phyloP scores from a whole-genome alignment of 2,329 filamentous ascomycete genomes.

The Colletotrichum chlorophyti region DNA sequence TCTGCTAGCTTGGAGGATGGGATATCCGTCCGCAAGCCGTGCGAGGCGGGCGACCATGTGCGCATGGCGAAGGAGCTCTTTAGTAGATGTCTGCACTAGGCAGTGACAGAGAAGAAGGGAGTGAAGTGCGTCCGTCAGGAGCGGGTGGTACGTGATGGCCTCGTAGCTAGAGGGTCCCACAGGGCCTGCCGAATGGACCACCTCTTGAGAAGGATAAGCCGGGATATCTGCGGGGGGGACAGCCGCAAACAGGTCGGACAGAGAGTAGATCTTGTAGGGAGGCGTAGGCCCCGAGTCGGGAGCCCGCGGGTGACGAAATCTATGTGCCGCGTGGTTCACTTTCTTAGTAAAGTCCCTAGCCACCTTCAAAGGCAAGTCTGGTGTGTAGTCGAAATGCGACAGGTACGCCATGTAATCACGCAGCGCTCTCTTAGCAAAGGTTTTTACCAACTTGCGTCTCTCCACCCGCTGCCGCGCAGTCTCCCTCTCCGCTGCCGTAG shows the following conservation, averaged over 20 bases:
- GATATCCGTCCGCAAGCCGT: constrained; percentile 79
- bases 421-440: constrained; percentile 77
- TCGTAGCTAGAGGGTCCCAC: constrained; percentile 53
- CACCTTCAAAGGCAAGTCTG: constrained; percentile 67
- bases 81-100: constrained; percentile 79
- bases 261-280: constrained; percentile 48
- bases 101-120: constrained; percentile 79
- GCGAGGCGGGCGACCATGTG: constrained; percentile 81
- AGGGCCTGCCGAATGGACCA: constrained; percentile 38
- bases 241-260: constrained; percentile 74
- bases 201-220: constrained; percentile 63
- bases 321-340: constrained; percentile 62
- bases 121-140: constrained; percentile 81
- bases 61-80: constrained; percentile 80
- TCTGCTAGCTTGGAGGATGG: constrained; percentile 76
- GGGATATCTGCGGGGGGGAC: constrained; percentile 72
- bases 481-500: constrained; percentile 52
- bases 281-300: constrained; percentile 25
- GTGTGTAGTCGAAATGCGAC: constrained; percentile 79
- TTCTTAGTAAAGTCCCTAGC: constrained; percentile 64
- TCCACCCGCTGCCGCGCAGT: constrained; percentile 44
- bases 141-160: constrained; percentile 79
- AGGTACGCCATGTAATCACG: constrained; percentile 78
- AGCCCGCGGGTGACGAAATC: constrained; percentile 46
- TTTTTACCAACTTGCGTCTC: constrained; percentile 73